These are phyloP conservation scores for Fusarium siculi DNA, from an alignment of 2,329 filamentous ascomycete genomes.

Conservation along the genomic window DNA sequence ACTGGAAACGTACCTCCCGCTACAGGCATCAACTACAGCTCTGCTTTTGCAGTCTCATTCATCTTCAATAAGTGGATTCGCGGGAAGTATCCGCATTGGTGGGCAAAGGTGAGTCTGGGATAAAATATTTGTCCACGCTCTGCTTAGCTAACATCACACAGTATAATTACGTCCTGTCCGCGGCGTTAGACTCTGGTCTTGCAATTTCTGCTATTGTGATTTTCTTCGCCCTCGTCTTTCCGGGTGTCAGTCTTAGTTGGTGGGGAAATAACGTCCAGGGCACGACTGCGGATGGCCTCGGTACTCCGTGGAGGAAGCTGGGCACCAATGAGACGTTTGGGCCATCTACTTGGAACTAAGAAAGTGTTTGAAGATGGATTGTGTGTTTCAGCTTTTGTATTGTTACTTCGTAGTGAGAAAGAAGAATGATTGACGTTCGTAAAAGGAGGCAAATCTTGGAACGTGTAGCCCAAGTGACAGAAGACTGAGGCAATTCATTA, in stretches of 20 bases:
- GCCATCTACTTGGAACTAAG: background rate
- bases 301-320: background rate
- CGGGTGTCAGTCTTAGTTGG: background rate
- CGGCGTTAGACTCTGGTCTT: background rate
- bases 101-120: background rate
- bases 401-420: accelerated
- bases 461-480: background rate
- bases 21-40: background rate
- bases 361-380: accelerated
- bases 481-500: accelerated
- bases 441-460: accelerated
- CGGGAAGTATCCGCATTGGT: background rate
- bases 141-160: background rate
- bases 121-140: accelerated
- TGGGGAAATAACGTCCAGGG: conserved; percentile 5
- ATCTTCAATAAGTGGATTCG: conserved; percentile 13
- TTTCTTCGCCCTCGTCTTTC: background rate
- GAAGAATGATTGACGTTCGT: background rate
- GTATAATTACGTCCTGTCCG: background rate
- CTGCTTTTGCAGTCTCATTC: background rate
- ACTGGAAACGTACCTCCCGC: background rate
- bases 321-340: background rate
- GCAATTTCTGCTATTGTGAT: background rate
- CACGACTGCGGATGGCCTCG: background rate
- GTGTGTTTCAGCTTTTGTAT: too few relatives aligned